Evolutionary conservation across 352 stramenopile genomes (phyloP).

Genomic region (Pythium chondricola): DNA sequence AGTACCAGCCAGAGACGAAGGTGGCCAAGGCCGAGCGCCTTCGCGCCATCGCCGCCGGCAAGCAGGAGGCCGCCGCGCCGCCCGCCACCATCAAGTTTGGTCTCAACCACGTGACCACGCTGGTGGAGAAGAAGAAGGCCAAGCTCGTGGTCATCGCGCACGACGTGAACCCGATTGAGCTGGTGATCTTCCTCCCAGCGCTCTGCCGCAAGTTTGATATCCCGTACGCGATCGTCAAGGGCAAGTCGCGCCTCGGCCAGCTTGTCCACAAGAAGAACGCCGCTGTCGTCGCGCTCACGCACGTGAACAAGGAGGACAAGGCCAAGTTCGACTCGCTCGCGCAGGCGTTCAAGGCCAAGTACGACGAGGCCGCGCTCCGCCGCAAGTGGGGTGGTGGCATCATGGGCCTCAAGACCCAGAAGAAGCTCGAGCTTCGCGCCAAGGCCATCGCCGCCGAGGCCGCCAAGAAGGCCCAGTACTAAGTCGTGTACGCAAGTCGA

Average conservation of each 20-base stretch:
- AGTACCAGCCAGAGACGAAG: slow-evolving; percentile 99
- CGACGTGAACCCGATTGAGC: slow-evolving; percentile 98
- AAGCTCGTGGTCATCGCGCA: slow-evolving; percentile 99
- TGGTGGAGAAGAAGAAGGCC: slow-evolving; percentile 99
- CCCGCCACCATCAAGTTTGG: slow-evolving; percentile 96
- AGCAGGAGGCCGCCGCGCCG: slow-evolving; percentile 85
- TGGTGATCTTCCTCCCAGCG: slow-evolving; percentile 97
- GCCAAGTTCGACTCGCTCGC: slow-evolving; percentile 93
- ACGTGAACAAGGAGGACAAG: slow-evolving; percentile 98
- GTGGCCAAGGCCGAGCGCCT: slow-evolving; percentile 96
- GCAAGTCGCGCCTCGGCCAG: slow-evolving; percentile 97
- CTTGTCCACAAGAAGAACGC: slow-evolving; percentile 99
- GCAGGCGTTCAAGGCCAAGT: slow-evolving; percentile 93
- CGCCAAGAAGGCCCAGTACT: slow-evolving; percentile 98
- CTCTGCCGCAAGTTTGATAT: slow-evolving; percentile 99
- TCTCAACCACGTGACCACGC: slow-evolving; percentile 98
- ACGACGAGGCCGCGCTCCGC: slow-evolving; percentile 90
- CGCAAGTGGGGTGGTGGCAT: slow-evolving; percentile 99
- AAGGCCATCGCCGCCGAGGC: slow-evolving; percentile 96
- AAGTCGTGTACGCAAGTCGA: too few relatives aligned
- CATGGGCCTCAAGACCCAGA: slow-evolving; percentile 99
- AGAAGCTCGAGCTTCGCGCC: slow-evolving; percentile 97
- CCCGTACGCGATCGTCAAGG: slow-evolving; percentile 99
- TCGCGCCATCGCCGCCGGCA: slow-evolving; percentile 94
- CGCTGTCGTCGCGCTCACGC: slow-evolving; percentile 93